Evolutionary conservation across 306 rosid genomes (phyloP), one percentile per base, ranked within the genome.

Genomic region (Psophocarpus tetragonolobus): DNA sequence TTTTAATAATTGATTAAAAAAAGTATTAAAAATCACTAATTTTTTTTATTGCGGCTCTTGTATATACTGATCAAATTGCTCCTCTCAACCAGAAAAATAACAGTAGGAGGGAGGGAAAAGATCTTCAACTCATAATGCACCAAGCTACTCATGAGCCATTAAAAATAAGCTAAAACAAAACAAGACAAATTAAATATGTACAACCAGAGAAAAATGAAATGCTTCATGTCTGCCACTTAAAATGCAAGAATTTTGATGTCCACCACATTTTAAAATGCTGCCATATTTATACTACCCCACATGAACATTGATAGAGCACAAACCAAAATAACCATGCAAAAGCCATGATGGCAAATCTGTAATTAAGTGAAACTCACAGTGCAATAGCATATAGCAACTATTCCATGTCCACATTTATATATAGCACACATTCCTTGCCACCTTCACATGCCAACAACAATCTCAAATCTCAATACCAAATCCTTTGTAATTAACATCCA

Each of bases 141-240:
- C 56, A 50, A 17, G 3, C 56, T 50, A 17, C 24, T 50, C 57
- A 50, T 18, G 30, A 73, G 53, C 17, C 78, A 75, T 66, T 42
- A 73, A 69, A 15, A 74, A 23, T 67, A 32, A 78, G 38, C 66
- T 41, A 78, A 73, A 44, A 47, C 54, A 47, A 65, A 77, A 53
- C 62, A 80, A 81, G 80, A 56, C 77, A 79, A 66, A 65, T 35
- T 32, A 63, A 17, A 35, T 27, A 58, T 48, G 81, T 74, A 64
- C 72, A 63, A 21, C 24, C 26, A 78, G 58, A 21, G 33, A 47
- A 73, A 85, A 71, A 61, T 44, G 13, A 76, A 81, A 83, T 86
- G 87, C 83, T 61, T 63, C 62, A 53, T 92, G 93, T 88, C 93
- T 88, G 93, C 95, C 95, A 87, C 84, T 86, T 18, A 48, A 56